Evolutionary conservation across 768 basidiomycete genomes (phyloP), one percentile per base, ranked within the genome.

Genomic region (Hebeloma cylindrosporum): DNA sequence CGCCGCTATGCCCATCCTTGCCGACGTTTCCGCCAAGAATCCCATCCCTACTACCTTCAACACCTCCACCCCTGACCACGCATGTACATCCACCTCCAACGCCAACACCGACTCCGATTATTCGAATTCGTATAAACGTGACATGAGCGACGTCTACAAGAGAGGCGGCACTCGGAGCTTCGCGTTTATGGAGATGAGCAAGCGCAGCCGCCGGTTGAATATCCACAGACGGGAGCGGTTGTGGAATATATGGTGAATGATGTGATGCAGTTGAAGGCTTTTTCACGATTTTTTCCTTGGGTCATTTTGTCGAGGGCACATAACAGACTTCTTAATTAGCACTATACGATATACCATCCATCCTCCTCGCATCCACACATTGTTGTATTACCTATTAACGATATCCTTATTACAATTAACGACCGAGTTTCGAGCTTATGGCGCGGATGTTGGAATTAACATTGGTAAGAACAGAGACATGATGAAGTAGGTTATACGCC

Each of bases 1-100:
- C 18, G 72, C 70, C 2, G 47, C 57, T 5, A 44, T 73, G 22
- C 72, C 71, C 13, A 53, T 65, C 2, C 47, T 67, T 9, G 59
- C 63, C n/a, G 43, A 48, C 26, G 43, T 56, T 30, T 60, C 27
- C 32, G 47, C 20, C 25, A 37, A 30, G 17, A 21, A 47, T 29
- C 16, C 45, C 26, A n/a, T 29, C 27, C n/a, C 7, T 32, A 11
- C 17, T 20, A 20, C 28, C 11, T 20, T 25, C 28, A 17, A 16
- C 36, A 9, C 8, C 45, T 34, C 34, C 40, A 47, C 14, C 20
- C 44, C 23, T 23, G 17, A 11, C 26, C 3, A 3, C 27, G 16
- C 40, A 6, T n/a, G n/a, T n/a, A 23, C 14, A 4, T 42, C 5
- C 31, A 23, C 26, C 13, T 3, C 11, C 9, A 31, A 8, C 22